A percentile compares a stretch with the other conserved stretches of the same genome.
These are phyloP conservation scores for Ordospora pajunii DNA, from an alignment of 371 early-diverging fungal genomes.

Conservation along the genomic window DNA sequence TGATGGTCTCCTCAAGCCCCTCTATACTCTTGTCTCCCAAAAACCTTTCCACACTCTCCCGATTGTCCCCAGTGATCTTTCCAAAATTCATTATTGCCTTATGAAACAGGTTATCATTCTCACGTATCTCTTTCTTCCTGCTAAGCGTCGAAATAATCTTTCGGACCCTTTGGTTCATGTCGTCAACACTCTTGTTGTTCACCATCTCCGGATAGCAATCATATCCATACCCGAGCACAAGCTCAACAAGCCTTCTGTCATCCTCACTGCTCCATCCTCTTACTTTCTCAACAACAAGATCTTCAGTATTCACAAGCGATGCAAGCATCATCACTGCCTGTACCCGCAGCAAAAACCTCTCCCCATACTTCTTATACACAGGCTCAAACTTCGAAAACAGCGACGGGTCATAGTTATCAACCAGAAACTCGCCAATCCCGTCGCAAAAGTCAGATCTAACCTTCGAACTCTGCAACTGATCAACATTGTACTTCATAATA, in stretches of 20 bases:
- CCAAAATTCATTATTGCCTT: conserved; percentile 58
- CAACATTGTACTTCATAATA: conserved; percentile 39
- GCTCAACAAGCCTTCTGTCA: conserved; percentile 51
- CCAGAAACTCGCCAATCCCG: conserved; percentile 29
- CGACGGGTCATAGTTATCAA: conserved; percentile 39
- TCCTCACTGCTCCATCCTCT: conserved; percentile 59
- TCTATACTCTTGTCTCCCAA: conserved; percentile 42
- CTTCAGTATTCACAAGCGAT: conserved; percentile 28
- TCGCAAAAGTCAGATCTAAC: conserved; percentile 25
- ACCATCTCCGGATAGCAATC: conserved; percentile 49
- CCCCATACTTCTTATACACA: conserved; percentile 42
- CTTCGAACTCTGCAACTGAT: conserved; percentile 24
- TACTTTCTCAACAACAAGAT: conserved; percentile 47
- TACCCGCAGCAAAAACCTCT: conserved; percentile 53
- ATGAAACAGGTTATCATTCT: conserved; percentile 50
- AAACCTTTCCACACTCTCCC: conserved; percentile 43
- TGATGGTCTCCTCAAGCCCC: conserved; percentile 50
- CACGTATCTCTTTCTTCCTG: conserved; percentile 52
- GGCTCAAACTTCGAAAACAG: conserved; percentile 29
- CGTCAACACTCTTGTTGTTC: conserved; percentile 51
- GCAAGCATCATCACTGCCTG: conserved; percentile 50
- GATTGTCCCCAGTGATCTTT: conserved; percentile 49
- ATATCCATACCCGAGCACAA: conserved; percentile 54
- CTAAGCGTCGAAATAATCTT: conserved; percentile 56
- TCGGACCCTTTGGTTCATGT: conserved; percentile 58